Evolutionary conservation across 192 early-diverging fungal species (phyloP), one percentile per base, ranked within the genome.

Genomic region (Umbelopsis sp.): DNA sequence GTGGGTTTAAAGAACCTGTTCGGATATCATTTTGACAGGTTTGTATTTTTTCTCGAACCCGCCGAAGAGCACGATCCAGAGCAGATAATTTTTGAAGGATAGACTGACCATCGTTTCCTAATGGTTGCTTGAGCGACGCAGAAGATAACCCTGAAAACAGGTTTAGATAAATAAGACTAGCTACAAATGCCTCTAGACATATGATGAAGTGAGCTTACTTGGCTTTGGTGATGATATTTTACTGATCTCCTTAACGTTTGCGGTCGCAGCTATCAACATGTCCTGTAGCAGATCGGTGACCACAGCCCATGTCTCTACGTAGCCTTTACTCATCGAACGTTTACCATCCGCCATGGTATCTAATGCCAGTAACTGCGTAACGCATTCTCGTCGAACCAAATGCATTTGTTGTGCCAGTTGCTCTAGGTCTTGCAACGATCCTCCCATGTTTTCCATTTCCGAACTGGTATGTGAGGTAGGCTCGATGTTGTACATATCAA

Each of bases 401-500:
- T 84, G 81, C 70, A 86, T 35, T 64, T 71, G 66, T 47, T 83
- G 83, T 55, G 80, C 80, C 46, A 78, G 70, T 20, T 73, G 67
- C 45, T 81, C 77, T 27, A 88, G 47, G 27, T 78, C 66, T 67
- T 86, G 83, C 66, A 86, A 52, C 16, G 81, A 68, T 11, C 2
- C 7, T 16, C 8, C 27, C 6, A 6, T 33, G 2, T n/a, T 30
- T 18, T 61, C 55, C n/a, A 35, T 16, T 0, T 53, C 50, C 1
- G 73, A 53, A 2, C 67, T 69, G 0, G 68, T 23, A 4, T 71
- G 66, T 13, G 68, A 68, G 22, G 71, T 58, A 20, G 47, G 72
- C 16, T 79, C 71, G 16, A 82, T 82, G 55, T 83, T 82, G 53
- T 87, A 85, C 86, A 87, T 87, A 44, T 85, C 84, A 47, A 78